Percentiles rank a stretch among this genome's conserved stretches.
Evolutionary conservation across 345 rosid species (phyloP).

Genomic region (Excoecaria agallocha): DNA sequence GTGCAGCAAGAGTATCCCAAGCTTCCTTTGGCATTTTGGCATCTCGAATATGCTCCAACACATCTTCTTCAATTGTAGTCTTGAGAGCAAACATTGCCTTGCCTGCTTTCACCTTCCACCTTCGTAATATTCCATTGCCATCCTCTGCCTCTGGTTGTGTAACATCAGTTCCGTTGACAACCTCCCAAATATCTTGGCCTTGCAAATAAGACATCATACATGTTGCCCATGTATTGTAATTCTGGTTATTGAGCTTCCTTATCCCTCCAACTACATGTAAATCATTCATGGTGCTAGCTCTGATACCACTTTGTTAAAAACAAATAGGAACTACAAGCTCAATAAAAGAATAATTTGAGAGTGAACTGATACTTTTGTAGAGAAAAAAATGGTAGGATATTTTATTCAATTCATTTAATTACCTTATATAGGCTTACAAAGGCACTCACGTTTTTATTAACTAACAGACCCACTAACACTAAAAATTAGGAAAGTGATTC

Average conservation of each 20-base stretch:
- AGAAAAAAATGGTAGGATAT: too few species aligned
- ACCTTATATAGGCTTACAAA: too few species aligned
- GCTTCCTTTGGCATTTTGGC: neutral
- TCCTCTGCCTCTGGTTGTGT: neutral
- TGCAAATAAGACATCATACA: neutral
- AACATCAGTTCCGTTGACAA: neutral
- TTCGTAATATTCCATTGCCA: neutral
- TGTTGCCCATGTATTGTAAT: neutral
- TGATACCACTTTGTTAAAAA: neutral
- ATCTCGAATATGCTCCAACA: neutral
- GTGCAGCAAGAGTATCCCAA: neutral
- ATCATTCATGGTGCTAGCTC: neutral
- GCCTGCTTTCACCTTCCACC: slow-evolving; percentile 4
- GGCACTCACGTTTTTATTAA: too few species aligned
- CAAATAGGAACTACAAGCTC: too few species aligned
- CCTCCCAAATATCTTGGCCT: neutral
- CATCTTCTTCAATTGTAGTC: neutral
- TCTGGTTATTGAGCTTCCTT: neutral
- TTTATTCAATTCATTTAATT: too few species aligned
- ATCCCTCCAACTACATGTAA: neutral
- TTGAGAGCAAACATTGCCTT: neutral
- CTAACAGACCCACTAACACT: too few species aligned
- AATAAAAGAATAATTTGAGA: too few species aligned
- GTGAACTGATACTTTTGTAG: too few species aligned
- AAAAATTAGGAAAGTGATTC: too few species aligned